Conservation (phyloP, 495 filamentous ascomycete genomes). For the Terfezia claveryi region DNA sequence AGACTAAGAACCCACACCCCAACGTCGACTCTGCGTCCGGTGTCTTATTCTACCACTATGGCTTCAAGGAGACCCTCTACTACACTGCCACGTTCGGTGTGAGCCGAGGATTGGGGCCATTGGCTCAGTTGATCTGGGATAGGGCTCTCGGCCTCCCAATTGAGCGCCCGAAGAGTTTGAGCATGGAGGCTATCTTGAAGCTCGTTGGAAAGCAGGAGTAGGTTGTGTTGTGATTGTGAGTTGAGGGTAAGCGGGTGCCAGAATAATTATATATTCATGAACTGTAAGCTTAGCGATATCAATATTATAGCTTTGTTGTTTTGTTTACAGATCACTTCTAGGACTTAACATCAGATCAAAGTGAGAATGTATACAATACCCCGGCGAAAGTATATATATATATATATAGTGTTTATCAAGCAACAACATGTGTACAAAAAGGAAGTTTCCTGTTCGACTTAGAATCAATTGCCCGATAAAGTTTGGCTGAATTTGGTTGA, state of each 20-base stretch:
- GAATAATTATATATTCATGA: no score
- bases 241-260: background rate
- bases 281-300: no score
- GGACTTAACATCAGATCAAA: no score
- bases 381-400: no score
- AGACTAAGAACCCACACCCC: slow-evolving; percentile 96
- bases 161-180: slow-evolving; percentile 92
- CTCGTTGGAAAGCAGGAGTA: slow-evolving; percentile 1
- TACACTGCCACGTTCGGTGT: slow-evolving; percentile 97
- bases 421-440: no score
- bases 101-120: slow-evolving; percentile 67
- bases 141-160: slow-evolving; percentile 87
- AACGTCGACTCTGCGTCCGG: slow-evolving; percentile 87
- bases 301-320: no score
- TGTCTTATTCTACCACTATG: slow-evolving; percentile 91
- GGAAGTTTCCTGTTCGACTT: no score
- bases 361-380: no score
- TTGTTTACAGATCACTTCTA: no score
- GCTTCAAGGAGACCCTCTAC: slow-evolving; percentile 88
- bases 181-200: slow-evolving; percentile 60
- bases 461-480: no score
- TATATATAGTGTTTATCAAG: no score
- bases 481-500: no score
- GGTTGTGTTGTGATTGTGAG: background rate
- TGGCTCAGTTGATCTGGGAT: slow-evolving; percentile 93